phyloP scores from a whole-genome alignment of 768 basidiomycete genomes.

The Rhizopogon rudus region DNA sequence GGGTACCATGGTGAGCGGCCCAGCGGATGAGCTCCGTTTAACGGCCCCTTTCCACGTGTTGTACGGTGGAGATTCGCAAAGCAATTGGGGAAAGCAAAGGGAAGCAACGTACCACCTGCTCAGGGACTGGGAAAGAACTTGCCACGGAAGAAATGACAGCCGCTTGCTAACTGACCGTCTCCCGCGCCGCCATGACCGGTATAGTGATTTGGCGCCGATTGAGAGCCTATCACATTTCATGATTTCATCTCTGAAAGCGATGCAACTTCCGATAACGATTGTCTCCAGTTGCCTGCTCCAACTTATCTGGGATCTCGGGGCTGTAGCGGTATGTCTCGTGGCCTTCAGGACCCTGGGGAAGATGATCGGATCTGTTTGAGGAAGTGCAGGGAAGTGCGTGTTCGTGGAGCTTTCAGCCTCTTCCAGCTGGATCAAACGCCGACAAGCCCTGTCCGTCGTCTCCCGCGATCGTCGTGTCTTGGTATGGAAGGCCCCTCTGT shows the following conservation, averaged over 20 bases:
- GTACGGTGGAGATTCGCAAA: no score
- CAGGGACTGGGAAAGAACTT: neutral
- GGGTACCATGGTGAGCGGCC: neutral
- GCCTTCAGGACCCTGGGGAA: neutral
- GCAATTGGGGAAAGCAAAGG: no score
- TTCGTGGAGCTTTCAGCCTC: neutral
- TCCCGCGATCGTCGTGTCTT: neutral
- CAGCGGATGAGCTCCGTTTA: neutral
- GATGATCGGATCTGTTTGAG: neutral
- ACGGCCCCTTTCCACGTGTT: no score
- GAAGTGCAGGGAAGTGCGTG: neutral
- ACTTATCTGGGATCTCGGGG: neutral
- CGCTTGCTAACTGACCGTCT: neutral
- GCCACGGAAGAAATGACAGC: neutral
- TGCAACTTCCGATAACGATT: neutral
- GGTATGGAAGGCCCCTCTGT: neutral
- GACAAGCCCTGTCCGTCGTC: no score
- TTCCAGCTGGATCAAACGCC: neutral
- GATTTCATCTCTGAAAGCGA: neutral
- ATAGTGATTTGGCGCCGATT: neutral
- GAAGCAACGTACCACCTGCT: neutral
- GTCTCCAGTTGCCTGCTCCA: neutral
- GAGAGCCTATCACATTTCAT: neutral
- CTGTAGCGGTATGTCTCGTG: neutral
- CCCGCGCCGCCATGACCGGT: neutral